Base-by-base conservation (phyloP, 1,284 basidiomycete genomes). In the Ustilago trichophora region DNA sequence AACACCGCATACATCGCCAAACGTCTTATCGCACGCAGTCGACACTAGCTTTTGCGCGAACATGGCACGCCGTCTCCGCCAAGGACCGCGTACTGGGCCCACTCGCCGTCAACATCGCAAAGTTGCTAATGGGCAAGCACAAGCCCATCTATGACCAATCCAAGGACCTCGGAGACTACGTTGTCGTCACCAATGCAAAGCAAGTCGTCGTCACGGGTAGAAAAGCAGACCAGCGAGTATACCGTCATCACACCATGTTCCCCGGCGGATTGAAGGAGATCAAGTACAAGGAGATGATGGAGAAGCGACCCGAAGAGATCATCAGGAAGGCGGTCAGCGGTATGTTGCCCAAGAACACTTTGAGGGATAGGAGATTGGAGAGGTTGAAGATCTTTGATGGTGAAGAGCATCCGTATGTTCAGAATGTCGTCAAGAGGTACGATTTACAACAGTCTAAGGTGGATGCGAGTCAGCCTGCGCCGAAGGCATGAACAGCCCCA, bases 51-150 rank as follows among this genome's bases (percentile, higher is more conserved):
- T 94, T 94, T 77, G 90, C 91, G 16, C 86, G 94, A 42, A 89
- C 93, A 44, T 99, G 95, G 96, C 93, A 98, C 82, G 91, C 92
- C 69, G 91, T 95, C 63, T 91, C 94, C 73, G 94, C 95, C 13
- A 87, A 90, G 21, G 90, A 92, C 73, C 88, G 94, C 36, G 85
- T 95, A 16, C 86, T 98, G 15, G 96, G 95, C 78, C 92, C 93
- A 84, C 87, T 98, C 7, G 93, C 95, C 6, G 90, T 91, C 75
- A 88, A 92, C 38, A 96, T 98, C 78, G 96, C 96, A 0, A 87
- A 91, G 54, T 91, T 93, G 22, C 86, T 98, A 51, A 98, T 98
- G 94, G 96, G 96, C 81, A 98, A 98, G 85, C 92, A 98, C 83
- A 99, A 98, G 82, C 95, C 96, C 16, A 92, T 96, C 45, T 98